Percentiles rank a stretch among this genome's conserved stretches.
Conservation (phyloP, 1,284 basidiomycete genomes). For the Tilletiaria anomala region DNA sequence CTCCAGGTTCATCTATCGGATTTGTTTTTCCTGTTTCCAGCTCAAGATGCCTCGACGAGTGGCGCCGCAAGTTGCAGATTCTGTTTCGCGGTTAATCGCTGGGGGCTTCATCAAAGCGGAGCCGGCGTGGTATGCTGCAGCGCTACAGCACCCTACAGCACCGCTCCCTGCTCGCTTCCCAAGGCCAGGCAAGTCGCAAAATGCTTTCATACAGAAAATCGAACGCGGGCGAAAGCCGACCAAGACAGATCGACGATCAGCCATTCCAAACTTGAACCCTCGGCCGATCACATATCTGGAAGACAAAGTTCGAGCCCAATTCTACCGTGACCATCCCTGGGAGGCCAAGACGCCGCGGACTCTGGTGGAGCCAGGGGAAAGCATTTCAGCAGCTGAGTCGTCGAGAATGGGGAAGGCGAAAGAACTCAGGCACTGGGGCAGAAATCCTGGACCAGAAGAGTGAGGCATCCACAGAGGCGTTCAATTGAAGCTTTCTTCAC, state of each 20-base stretch:
- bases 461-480: too few species aligned
- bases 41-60: too few species aligned
- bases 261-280: slow-evolving; percentile 48
- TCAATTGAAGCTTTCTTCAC: neutral
- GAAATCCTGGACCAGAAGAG: slow-evolving; percentile 78
- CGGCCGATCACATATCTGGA: slow-evolving; percentile 63
- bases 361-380: slow-evolving; percentile 52
- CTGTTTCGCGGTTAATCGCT: slow-evolving; percentile 66
- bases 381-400: slow-evolving; percentile 11
- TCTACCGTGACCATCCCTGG: slow-evolving; percentile 92
- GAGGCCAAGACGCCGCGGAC: slow-evolving; percentile 72
- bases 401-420: slow-evolving; percentile 47
- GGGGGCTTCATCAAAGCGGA: slow-evolving; percentile 54
- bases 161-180: slow-evolving; percentile 63
- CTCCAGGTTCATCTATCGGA: too few species aligned
- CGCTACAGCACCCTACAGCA: slow-evolving; percentile 72
- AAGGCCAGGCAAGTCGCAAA: slow-evolving; percentile 42
- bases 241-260: slow-evolving; percentile 45
- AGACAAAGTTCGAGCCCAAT: slow-evolving; percentile 72
- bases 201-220: slow-evolving; percentile 5
- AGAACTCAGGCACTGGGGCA: slow-evolving; percentile 55
- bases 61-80: slow-evolving; percentile 76
- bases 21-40: too few species aligned
- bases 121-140: slow-evolving; percentile 74
- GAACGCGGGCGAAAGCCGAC: slow-evolving; percentile 5